Conservation (phyloP, 257 asterid species). For the Phtheirospermum japonicum region DNA sequence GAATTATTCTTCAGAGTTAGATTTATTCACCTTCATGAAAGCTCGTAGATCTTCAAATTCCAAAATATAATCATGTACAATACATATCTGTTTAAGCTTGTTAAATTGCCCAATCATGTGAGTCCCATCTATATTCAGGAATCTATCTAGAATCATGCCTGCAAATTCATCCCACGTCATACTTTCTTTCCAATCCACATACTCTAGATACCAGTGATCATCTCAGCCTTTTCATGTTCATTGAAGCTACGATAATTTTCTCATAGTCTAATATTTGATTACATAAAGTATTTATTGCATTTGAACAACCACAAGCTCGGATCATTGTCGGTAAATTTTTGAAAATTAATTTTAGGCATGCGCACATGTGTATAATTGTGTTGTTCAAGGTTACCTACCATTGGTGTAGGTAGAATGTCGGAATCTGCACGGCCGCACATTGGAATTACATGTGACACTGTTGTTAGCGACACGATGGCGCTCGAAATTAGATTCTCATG, state of each 20-base stretch:
- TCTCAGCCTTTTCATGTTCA: neutral
- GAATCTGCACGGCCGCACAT: no score
- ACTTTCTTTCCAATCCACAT: neutral
- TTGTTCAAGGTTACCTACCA: no score
- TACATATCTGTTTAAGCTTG: neutral
- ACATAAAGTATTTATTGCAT: neutral
- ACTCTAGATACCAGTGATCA: neutral
- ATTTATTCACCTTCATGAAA: neutral
- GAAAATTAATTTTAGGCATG: neutral
- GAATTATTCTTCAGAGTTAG: neutral
- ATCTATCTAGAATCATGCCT: neutral
- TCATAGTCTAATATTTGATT: neutral
- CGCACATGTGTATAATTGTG: neutral
- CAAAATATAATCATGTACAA: neutral
- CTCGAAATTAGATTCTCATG: no score
- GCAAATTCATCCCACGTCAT: neutral
- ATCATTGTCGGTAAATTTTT: neutral
- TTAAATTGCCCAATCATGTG: neutral
- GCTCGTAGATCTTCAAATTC: neutral
- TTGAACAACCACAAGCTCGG: neutral
- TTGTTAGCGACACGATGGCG: no score
- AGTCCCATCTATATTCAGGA: neutral
- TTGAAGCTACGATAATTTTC: neutral
- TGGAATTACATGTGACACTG: no score
- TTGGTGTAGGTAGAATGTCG: no score